phyloP scores from a whole-genome alignment of 306 rosid genomes.

The Pyrus bretschneideri region DNA sequence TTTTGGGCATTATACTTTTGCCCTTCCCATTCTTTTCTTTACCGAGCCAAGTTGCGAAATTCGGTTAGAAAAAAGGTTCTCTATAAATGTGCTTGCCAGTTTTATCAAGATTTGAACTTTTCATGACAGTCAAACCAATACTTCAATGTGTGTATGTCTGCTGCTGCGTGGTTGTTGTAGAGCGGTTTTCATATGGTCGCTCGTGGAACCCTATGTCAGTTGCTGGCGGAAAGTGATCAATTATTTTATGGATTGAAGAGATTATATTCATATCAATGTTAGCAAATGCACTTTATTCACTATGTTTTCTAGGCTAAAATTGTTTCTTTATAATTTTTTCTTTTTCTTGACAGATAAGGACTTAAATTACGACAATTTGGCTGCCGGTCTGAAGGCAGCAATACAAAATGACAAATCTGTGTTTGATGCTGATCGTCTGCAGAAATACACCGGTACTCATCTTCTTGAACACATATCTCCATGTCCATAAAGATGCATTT shows the following conservation, averaged over 20 bases:
- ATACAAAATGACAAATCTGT: conserved; percentile 71
- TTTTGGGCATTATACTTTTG: background rate
- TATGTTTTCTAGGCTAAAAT: background rate
- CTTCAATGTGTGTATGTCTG: background rate
- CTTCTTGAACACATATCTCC: conserved; percentile 11
- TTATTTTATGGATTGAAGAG: background rate
- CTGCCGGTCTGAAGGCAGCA: conserved; percentile 71
- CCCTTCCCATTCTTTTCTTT: background rate
- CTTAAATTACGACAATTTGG: conserved; percentile 74
- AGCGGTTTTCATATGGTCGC: background rate
- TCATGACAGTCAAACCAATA: too few species aligned
- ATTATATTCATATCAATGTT: background rate
- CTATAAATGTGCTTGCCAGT: background rate
- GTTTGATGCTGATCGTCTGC: conserved; percentile 85
- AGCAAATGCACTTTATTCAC: background rate
- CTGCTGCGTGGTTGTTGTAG: background rate
- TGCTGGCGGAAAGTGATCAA: too few species aligned
- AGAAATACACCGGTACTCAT: conserved; percentile 65
- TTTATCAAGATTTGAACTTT: background rate
- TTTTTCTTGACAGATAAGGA: conserved; percentile 54
- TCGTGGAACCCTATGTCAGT: too few species aligned
- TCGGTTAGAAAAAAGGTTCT: background rate
- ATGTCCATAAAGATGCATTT: background rate
- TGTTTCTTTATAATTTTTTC: background rate
- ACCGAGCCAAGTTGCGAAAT: background rate